Evolutionary conservation across 2,329 filamentous ascomycete genomes (phyloP).

Genomic region (Cladosporium velox): DNA sequence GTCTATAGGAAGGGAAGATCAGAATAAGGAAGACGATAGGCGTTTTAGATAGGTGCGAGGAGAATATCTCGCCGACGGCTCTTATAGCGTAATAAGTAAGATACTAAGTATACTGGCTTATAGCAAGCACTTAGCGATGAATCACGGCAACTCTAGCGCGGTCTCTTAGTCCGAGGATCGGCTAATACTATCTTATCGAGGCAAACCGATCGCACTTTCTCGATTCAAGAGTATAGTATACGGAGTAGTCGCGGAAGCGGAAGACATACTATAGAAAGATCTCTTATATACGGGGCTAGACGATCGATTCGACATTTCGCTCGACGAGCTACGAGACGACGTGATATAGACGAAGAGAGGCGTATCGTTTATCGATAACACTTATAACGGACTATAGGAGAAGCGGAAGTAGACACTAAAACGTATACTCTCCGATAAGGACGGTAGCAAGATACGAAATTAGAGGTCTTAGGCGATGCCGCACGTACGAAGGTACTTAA

Average conservation of each 20-base stretch:
- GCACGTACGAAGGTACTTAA: slow-evolving; percentile 21
- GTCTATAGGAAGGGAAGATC: slow-evolving; percentile 19
- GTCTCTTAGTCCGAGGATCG: slow-evolving; percentile 23
- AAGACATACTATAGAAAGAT: slow-evolving; percentile 27
- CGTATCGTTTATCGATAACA: slow-evolving; percentile 28
- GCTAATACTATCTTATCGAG: background rate
- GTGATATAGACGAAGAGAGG: slow-evolving; percentile 27
- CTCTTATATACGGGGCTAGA: slow-evolving; percentile 24
- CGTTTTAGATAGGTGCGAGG: slow-evolving; percentile 24
- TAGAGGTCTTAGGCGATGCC: background rate
- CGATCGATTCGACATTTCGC: slow-evolving; percentile 25
- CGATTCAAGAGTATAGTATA: slow-evolving; percentile 27
- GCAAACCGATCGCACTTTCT: slow-evolving; percentile 22
- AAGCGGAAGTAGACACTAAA: slow-evolving; percentile 27
- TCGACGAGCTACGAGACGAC: slow-evolving; percentile 27
- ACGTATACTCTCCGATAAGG: slow-evolving; percentile 17
- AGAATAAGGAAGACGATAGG: slow-evolving; percentile 25
- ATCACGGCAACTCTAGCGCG: slow-evolving; percentile 26
- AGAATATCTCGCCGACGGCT: slow-evolving; percentile 28
- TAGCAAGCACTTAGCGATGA: slow-evolving; percentile 27
- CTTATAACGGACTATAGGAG: slow-evolving; percentile 24
- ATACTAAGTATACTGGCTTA: slow-evolving; percentile 31
- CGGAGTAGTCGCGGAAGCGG: slow-evolving; percentile 23
- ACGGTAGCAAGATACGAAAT: slow-evolving; percentile 13
- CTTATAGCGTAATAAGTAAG: slow-evolving; percentile 30